Evolutionary conservation across 108 stramenopile species (phyloP).

Genomic region (Nitzschia palea): DNA sequence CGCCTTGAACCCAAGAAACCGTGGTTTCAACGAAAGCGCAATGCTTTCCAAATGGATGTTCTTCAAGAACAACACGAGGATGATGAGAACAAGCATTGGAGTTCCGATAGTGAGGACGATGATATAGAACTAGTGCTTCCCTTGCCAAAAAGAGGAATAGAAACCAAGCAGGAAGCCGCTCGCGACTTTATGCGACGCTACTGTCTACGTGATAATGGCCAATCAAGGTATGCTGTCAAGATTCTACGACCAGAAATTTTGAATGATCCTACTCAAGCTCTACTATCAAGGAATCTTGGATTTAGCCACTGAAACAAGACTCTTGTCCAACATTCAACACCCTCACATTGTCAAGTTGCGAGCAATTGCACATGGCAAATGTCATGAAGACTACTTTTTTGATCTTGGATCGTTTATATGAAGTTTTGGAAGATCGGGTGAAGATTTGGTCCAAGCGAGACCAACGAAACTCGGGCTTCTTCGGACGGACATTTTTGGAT

Average conservation of each 20-base stretch:
- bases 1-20: not conserved
- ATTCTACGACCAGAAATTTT: slow-evolving; percentile 11
- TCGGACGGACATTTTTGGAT: slow-evolving; percentile 33
- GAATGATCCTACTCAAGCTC: slow-evolving; percentile 1
- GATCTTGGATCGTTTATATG: slow-evolving; percentile 62
- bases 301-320: slow-evolving; percentile 21
- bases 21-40: not conserved
- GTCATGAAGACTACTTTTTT: slow-evolving; percentile 48
- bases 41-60: too few species aligned
- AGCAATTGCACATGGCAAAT: slow-evolving; percentile 9
- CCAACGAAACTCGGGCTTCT: not conserved
- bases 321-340: slow-evolving; percentile 32
- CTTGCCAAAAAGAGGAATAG: not conserved
- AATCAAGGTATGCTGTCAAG: slow-evolving; percentile 34
- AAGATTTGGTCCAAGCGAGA: slow-evolving; percentile 20
- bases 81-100: not conserved
- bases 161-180: not conserved
- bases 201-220: not conserved
- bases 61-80: not conserved
- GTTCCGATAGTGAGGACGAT: too few species aligned
- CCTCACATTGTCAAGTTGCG: slow-evolving; percentile 41
- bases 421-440: slow-evolving; percentile 48
- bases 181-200: not conserved
- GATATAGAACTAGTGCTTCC: not conserved
- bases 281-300: slow-evolving; percentile 26